These are phyloP conservation scores for Suillus bovinus DNA, from an alignment of 768 basidiomycete species.

Conservation along the genomic window DNA sequence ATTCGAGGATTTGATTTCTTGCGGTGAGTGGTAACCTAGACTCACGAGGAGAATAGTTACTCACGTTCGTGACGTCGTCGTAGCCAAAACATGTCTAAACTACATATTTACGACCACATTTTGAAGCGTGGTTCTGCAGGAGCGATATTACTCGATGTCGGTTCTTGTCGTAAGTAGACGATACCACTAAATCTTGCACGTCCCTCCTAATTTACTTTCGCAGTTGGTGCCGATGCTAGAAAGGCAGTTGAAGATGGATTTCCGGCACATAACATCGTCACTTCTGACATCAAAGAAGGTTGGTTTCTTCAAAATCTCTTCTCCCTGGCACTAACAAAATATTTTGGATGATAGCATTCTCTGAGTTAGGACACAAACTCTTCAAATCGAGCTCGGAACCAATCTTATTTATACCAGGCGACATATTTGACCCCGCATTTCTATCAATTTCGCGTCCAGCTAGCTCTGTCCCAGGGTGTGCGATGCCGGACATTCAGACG, in stretches of 20 bases:
- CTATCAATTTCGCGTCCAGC: slow-evolving; percentile 33
- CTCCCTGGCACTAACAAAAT: not conserved
- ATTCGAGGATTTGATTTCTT: slow-evolving; percentile 1
- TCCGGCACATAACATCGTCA: slow-evolving; percentile 33
- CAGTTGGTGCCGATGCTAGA: slow-evolving; percentile 35
- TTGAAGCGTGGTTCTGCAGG: slow-evolving; percentile 9
- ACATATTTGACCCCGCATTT: slow-evolving; percentile 46
- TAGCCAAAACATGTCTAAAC: not conserved
- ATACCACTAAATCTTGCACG: not conserved
- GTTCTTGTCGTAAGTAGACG: slow-evolving; percentile 36
- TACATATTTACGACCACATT: not conserved
- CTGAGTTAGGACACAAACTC: slow-evolving; percentile 56
- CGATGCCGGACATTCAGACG: slow-evolving; percentile 26
- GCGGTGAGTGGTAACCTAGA: not conserved
- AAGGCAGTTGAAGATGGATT: slow-evolving; percentile 39
- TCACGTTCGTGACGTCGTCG: not conserved
- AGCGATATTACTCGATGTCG: slow-evolving; percentile 41
- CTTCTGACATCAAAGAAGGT: slow-evolving; percentile 37
- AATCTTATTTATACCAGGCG: slow-evolving; percentile 52
- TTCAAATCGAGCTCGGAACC: slow-evolving; percentile 53
- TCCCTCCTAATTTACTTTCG: not conserved
- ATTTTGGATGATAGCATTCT: slow-evolving; percentile 42
- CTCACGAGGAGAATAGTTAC: not conserved
- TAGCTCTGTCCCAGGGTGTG: slow-evolving; percentile 17
- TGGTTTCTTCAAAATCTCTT: not conserved